Evolutionary conservation across 352 stramenopile genomes (phyloP), one percentile per base, ranked within the genome.

Genomic region (Pythium vanterpoolii): DNA sequence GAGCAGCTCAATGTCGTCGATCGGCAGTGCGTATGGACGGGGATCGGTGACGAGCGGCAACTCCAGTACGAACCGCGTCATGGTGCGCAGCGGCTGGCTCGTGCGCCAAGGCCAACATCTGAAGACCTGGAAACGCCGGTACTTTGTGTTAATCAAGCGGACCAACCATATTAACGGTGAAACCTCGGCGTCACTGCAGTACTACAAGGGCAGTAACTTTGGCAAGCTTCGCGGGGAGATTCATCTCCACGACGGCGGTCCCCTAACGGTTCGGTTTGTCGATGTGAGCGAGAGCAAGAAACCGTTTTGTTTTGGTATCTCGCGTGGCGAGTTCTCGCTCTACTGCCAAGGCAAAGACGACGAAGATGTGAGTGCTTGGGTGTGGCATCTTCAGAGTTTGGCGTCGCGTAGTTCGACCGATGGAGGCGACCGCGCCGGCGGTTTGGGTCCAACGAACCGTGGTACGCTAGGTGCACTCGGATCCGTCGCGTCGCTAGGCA

Each of bases 61-160:
- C 11, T 80, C 76, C 26, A 66, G 71, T 60, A 30, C 61, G 58
- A 26, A 61, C 48, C 47, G 68, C 4, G 51, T 65, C 24, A 74
- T 61, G 18, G 47, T 76, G 26, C 66, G 71, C 43, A 69, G 62
- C 28, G 71, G 71, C 10, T 78, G 71, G 71, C 64, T 78, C 33
- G 26, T 62, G 44, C 66, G 66, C 28, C 72, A 78, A 36, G 64
- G 68, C 10, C 30, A 66, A 57, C 56, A 79, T 55, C 44, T 71
- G 16, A 91, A 91, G 78, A 90, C 79, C 23, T 95, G 86, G 86
- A 95, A 95, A 60, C 84, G 82, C 28, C 75, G 86, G 11, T 95
- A 89, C 58, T 95, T 95, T 38, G 77, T 95, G 52, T 64, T 95
- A n/a, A 74, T 86, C 30, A 94, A 90, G 69, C 76, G 80, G 23